Evolutionary conservation across 2,329 filamentous ascomycete species (phyloP).

Genomic region (Penicillium griseofulvum): DNA sequence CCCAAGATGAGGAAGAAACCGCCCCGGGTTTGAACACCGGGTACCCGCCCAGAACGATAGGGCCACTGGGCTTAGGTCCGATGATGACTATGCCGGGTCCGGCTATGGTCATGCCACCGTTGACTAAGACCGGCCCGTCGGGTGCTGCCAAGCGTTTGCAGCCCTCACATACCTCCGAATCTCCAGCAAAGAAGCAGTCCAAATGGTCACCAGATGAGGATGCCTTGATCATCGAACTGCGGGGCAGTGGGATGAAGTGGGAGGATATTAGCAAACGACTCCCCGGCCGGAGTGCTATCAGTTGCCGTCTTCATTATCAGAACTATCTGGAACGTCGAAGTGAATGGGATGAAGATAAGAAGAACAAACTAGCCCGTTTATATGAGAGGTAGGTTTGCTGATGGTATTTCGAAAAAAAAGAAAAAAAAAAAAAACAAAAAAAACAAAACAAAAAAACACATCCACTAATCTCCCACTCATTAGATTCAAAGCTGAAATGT

Average conservation of each 20-base stretch:
- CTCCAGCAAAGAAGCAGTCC: conserved; percentile 87
- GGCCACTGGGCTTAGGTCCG: conserved; percentile 27
- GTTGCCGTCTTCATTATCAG: conserved; percentile 91
- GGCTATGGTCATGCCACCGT: conserved; percentile 24
- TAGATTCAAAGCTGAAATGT: conserved; percentile 98
- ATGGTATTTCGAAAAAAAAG: neutral
- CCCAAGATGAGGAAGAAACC: conserved; percentile 43
- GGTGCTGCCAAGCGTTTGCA: conserved; percentile 44
- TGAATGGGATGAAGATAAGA: conserved; percentile 96
- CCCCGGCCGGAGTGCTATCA: conserved; percentile 88
- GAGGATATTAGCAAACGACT: conserved; percentile 93
- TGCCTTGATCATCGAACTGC: conserved; percentile 85
- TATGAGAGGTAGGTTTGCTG: conserved; percentile 78
- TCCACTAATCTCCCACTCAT: conserved; percentile 11
- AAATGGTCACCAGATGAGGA: conserved; percentile 97
- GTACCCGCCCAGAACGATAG: conserved; percentile 29
- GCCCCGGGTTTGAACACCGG: conserved; percentile 32
- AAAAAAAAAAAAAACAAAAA: conserved; percentile 2
- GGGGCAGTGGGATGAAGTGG: conserved; percentile 95
- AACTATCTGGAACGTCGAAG: conserved; percentile 92
- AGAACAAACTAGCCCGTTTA: conserved; percentile 90
- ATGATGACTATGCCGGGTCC: conserved; percentile 22
- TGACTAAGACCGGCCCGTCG: conserved; percentile 31
- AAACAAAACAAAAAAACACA: neutral
- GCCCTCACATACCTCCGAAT: conserved; percentile 51